Conservation (phyloP, 805 yeast genomes). For the Sungouiella blattae region DNA sequence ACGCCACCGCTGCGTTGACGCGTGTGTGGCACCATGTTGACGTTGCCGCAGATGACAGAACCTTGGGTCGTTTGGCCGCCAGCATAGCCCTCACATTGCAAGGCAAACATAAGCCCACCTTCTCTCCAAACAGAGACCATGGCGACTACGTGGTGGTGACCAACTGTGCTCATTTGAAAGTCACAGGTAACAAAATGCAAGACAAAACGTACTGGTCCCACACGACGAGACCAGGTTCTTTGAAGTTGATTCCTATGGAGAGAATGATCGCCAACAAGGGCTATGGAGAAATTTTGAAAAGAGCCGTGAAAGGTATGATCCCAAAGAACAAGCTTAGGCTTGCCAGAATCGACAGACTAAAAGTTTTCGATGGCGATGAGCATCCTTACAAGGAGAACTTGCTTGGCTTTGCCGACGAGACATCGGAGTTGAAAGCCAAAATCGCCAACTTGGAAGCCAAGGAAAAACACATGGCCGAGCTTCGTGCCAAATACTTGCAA, state of each 20-base stretch:
- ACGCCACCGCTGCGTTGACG: slow-evolving; percentile 71
- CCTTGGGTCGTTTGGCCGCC: slow-evolving; percentile 90
- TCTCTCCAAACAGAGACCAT: slow-evolving; percentile 66
- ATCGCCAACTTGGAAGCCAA: slow-evolving; percentile 34
- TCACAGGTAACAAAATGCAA: slow-evolving; percentile 81
- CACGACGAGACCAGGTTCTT: slow-evolving; percentile 84
- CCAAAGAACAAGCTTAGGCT: slow-evolving; percentile 87
- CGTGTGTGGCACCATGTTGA: slow-evolving; percentile 96
- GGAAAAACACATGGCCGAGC: slow-evolving; percentile 29
- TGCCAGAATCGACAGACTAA: slow-evolving; percentile 75
- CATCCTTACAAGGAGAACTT: slow-evolving; percentile 84
- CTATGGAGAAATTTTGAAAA: slow-evolving; percentile 74
- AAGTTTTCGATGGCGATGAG: slow-evolving; percentile 82
- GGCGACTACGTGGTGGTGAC: slow-evolving; percentile 98
- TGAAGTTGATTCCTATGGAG: slow-evolving; percentile 79
- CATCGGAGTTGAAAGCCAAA: slow-evolving; percentile 46
- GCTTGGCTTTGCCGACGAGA: slow-evolving; percentile 81
- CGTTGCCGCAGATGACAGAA: slow-evolving; percentile 75
- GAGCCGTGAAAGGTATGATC: slow-evolving; percentile 94
- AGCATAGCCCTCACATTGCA: slow-evolving; percentile 81
- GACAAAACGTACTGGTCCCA: slow-evolving; percentile 88
- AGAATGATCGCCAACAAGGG: slow-evolving; percentile 76
- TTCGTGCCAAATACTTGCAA: slow-evolving; percentile 32
- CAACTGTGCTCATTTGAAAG: slow-evolving; percentile 75
- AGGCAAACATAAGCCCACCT: slow-evolving; percentile 97